Conservation (phyloP, 2,329 filamentous ascomycete genomes). For the Clonostachys byssicola region DNA sequence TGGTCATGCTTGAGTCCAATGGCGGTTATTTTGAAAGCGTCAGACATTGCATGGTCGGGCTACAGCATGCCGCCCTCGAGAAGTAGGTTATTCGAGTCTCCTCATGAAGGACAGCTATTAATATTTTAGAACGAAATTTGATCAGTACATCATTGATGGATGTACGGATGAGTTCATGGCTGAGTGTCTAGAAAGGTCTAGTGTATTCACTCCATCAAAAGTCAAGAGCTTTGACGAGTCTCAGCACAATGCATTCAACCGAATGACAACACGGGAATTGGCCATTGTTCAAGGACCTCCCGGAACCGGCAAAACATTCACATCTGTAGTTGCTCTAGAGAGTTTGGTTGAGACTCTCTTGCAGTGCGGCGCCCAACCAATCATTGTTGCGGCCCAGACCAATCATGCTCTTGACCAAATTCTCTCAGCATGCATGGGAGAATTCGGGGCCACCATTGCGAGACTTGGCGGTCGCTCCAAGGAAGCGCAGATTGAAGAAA, state of each 20-base stretch:
- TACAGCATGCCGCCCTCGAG: constrained; percentile 58
- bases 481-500: constrained; percentile 58
- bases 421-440: constrained; percentile 53
- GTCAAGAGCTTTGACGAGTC: constrained; percentile 58
- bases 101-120: background rate
- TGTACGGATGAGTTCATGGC: constrained; percentile 24
- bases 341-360: constrained; percentile 50
- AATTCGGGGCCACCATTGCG: constrained; percentile 48
- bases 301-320: constrained; percentile 71
- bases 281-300: constrained; percentile 83
- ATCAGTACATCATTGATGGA: constrained; percentile 54
- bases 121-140: constrained; percentile 49
- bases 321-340: constrained; percentile 66
- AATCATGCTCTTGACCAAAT: constrained; percentile 90
- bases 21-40: constrained; percentile 73
- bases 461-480: constrained; percentile 64
- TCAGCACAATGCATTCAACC: constrained; percentile 63
- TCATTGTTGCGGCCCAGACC: constrained; percentile 81
- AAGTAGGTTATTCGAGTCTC: constrained; percentile 35
- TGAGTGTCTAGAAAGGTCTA: constrained; percentile 15
- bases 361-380: constrained; percentile 41
- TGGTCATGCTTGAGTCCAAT: constrained; percentile 76
- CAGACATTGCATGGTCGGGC: constrained; percentile 65
- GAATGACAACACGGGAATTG: constrained; percentile 68
- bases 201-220: background rate